Evolutionary conservation across 2,329 filamentous ascomycete species (phyloP).

Genomic region (Chaetomiaceae sp.): DNA sequence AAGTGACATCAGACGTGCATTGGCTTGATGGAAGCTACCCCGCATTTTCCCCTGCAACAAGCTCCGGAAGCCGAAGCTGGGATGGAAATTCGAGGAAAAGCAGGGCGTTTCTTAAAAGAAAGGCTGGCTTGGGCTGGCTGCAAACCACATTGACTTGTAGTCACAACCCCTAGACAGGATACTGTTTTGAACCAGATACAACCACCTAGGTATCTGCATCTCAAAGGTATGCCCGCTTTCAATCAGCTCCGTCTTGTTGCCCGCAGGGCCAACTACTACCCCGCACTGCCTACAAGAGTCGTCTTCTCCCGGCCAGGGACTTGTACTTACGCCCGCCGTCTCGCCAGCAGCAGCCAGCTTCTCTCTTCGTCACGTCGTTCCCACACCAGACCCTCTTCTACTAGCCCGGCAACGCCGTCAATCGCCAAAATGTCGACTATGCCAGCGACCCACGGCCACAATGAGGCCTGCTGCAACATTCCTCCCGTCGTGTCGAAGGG

Average conservation of each 20-base stretch:
- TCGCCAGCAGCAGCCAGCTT: slow-evolving; percentile 12
- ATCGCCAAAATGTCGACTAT: slow-evolving; percentile 33
- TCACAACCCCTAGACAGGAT: too few relatives aligned
- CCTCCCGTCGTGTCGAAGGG: slow-evolving; percentile 43
- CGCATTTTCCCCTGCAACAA: slow-evolving; percentile 8
- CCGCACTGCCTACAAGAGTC: slow-evolving; percentile 6
- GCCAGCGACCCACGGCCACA: slow-evolving; percentile 36
- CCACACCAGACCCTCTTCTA: neutral
- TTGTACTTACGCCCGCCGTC: slow-evolving; percentile 16
- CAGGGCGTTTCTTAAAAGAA: neutral
- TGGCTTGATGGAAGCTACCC: slow-evolving; percentile 18
- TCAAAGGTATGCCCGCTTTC: slow-evolving; percentile 18
- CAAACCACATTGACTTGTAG: too few relatives aligned
- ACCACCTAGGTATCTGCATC: too few relatives aligned
- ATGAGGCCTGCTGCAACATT: slow-evolving; percentile 38
- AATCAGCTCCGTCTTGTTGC: slow-evolving; percentile 20
- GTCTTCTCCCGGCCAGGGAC: slow-evolving; percentile 4
- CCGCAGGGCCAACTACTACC: slow-evolving; percentile 5
- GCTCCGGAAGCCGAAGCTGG: too few relatives aligned
- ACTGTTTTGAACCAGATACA: too few relatives aligned
- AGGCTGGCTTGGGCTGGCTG: too few relatives aligned
- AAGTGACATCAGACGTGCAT: slow-evolving; percentile 13
- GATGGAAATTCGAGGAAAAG: too few relatives aligned
- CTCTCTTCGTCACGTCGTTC: neutral
- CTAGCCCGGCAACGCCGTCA: neutral